Evolutionary conservation across 2,329 filamentous ascomycete species (phyloP).

Genomic region (Hawksworthiomyces lignivorus): DNA sequence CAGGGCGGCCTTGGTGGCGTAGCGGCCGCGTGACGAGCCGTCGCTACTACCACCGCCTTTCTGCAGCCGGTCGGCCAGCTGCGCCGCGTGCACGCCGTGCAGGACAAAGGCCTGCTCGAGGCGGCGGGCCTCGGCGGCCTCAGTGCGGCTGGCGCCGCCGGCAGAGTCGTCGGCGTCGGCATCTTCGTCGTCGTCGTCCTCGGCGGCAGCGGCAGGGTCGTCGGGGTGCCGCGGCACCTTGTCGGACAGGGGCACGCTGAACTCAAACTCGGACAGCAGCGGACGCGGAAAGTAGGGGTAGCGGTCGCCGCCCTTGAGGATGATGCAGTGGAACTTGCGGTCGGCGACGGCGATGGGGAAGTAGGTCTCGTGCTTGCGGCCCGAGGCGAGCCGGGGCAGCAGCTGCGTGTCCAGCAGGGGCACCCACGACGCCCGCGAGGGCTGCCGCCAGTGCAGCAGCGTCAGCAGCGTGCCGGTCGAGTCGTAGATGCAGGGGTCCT

Average conservation of each 20-base stretch:
- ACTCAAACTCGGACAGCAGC: conserved; percentile 86
- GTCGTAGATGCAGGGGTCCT: conserved; percentile 96
- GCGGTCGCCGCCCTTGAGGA: conserved; percentile 88
- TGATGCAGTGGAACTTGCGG: conserved; percentile 95
- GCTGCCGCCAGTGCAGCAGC: conserved; percentile 81
- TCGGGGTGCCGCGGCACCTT: background rate
- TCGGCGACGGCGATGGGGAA: conserved; percentile 93
- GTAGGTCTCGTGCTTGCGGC: conserved; percentile 82
- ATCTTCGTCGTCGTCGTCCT: conserved; percentile 23
- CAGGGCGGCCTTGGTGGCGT: conserved; percentile 59
- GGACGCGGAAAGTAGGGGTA: conserved; percentile 91
- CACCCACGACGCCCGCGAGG: conserved; percentile 81
- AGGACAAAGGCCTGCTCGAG: conserved; percentile 81
- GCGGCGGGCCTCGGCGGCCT: conserved; percentile 42
- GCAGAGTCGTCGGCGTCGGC: conserved; percentile 24
- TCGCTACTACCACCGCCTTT: conserved; percentile 42
- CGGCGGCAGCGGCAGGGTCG: conserved; percentile 11
- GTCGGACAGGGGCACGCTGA: conserved; percentile 63
- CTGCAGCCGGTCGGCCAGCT: conserved; percentile 67
- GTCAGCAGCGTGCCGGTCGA: conserved; percentile 82
- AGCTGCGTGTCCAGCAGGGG: conserved; percentile 85
- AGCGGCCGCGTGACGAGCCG: conserved; percentile 56
- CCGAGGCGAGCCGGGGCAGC: conserved; percentile 72
- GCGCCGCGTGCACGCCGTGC: conserved; percentile 60
- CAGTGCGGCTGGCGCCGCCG: background rate